Evolutionary conservation across 2,329 filamentous ascomycete species (phyloP), one percentile per base, ranked within the genome.

Genomic region (Clarireedia monteithiana): DNA sequence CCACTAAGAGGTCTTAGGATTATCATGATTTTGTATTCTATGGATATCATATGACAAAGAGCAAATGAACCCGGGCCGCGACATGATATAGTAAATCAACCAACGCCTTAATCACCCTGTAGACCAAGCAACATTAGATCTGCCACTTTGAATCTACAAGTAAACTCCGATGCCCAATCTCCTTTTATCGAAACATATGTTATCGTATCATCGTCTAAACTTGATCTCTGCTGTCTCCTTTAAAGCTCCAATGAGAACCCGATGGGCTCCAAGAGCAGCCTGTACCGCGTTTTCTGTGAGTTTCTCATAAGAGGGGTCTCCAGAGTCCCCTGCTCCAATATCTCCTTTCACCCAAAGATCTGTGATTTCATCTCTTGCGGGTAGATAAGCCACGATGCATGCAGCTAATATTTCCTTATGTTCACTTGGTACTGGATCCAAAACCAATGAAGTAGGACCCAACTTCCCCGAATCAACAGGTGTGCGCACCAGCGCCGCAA

Each of bases 321-420:
- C 59, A 51, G 27, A 57, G 70, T 68, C 56, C 27, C 55, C 58
- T 39, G 63, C 57, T 4, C 72, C 72, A 51, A 75, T 72, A 67
- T 85, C 78, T 17, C 94, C 92, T 73, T 91, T 96, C 67, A 95
- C 82, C 94, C 94, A 99, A 17, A 97, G 72, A 68, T 96, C 91
- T 7, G 92, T 96, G 51, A 97, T 84, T 71, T 99, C 94, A 64
- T 97, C 92, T 60, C 91, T 80, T 23, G 79, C 80, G 51, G 91
- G 88, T 62, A 97, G 78, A 71, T 96, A 97, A 10, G 86, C 94
- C 39, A 99, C 86, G 60, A 94, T 90, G 72, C 90, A 96, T 48
- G 89, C 89, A 10, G 91, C 90, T 47, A 88, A 70, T 52, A 97
- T 82, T 38, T 84, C 80, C 27, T 82, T 75, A 69, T 95, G 89